Evolutionary conservation across 2,329 filamentous ascomycete species (phyloP).

Genomic region (Penicillium sp.): DNA sequence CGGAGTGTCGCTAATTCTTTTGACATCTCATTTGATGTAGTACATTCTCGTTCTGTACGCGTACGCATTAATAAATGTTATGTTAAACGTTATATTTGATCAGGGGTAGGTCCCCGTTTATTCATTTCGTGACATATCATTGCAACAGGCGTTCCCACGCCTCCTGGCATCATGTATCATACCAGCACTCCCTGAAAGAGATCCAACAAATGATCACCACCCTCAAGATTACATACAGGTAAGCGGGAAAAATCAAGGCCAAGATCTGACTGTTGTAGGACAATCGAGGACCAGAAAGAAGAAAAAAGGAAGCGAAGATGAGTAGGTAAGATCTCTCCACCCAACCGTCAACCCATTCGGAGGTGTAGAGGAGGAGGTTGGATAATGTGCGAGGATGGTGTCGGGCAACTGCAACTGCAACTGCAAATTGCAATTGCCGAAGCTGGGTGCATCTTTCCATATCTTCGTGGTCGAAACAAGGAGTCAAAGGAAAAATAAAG

Average conservation of each 20-base stretch:
- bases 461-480: background rate
- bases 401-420: background rate
- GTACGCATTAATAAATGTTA: background rate
- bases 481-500: background rate
- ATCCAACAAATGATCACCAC: slow-evolving; percentile 7
- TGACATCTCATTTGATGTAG: background rate
- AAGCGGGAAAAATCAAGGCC: slow-evolving; percentile 8
- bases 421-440: background rate
- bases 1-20: background rate
- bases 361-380: background rate
- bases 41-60: background rate
- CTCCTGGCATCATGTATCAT: slow-evolving; percentile 23
- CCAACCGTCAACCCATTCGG: background rate
- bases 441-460: background rate
- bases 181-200: slow-evolving; percentile 14
- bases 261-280: slow-evolving; percentile 2
- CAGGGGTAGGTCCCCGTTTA: slow-evolving; percentile 1
- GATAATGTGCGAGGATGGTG: background rate
- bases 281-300: slow-evolving; percentile 17
- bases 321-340: background rate
- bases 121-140: slow-evolving; percentile 26
- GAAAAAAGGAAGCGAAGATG: slow-evolving; percentile 1
- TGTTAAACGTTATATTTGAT: background rate
- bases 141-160: slow-evolving; percentile 13
- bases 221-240: slow-evolving; percentile 32